Conservation (phyloP, 1,139 yeast species). For the Taphrina communis region DNA sequence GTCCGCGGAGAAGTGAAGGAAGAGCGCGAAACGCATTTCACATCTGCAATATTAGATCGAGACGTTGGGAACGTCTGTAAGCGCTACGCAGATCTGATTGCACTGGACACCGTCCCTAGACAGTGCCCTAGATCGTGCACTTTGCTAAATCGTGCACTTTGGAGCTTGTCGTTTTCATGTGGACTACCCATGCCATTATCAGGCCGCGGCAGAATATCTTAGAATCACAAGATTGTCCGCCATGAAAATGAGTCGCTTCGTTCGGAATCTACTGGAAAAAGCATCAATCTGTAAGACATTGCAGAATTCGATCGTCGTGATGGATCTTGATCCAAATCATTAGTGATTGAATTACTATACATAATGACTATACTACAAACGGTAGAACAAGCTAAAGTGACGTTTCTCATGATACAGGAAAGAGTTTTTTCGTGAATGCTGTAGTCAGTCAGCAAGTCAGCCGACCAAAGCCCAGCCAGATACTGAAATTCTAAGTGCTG, state of each 20-base stretch:
- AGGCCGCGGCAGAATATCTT: too few species aligned
- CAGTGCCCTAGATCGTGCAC: too few species aligned
- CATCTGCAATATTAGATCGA: not conserved
- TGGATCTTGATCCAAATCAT: not conserved
- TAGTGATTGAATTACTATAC: not conserved
- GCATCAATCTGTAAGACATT: too few species aligned
- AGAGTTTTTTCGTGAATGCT: not conserved
- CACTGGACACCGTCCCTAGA: too few species aligned
- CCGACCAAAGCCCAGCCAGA: not conserved
- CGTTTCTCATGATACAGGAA: conserved; percentile 12
- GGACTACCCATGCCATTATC: too few species aligned
- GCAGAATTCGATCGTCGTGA: too few species aligned
- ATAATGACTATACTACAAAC: not conserved
- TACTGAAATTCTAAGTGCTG: not conserved
- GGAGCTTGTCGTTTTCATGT: too few species aligned
- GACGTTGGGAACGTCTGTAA: not conserved
- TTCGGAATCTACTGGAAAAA: too few species aligned
- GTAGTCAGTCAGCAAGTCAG: not conserved
- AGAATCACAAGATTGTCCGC: too few species aligned
- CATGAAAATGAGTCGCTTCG: too few species aligned
- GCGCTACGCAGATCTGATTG: too few species aligned
- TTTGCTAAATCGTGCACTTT: too few species aligned
- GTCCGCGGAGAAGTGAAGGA: conserved; percentile 19
- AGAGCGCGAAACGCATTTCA: not conserved
- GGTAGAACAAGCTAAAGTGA: not conserved